Evolutionary conservation across 164 flowering plant species (phyloP).

Genomic region (Chloranthus sessilifolius): DNA sequence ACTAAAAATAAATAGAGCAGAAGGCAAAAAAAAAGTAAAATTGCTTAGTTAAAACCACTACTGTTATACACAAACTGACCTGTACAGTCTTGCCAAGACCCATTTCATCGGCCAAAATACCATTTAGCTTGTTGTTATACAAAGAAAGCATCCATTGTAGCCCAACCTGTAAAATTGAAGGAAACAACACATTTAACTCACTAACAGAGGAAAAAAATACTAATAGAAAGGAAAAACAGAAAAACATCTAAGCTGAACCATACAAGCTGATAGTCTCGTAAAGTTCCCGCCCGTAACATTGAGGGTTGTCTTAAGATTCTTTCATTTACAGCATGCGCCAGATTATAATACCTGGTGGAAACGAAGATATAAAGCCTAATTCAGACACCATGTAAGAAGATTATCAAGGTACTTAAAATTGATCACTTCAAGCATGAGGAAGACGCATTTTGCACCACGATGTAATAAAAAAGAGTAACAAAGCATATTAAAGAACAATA

Average conservation of each 20-base stretch:
- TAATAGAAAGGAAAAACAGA: neutral
- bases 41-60: no score
- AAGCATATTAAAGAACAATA: no score
- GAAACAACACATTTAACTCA: neutral
- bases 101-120: constrained; percentile 99
- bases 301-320: constrained; percentile 87
- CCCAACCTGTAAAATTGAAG: constrained; percentile 63
- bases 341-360: constrained; percentile 71
- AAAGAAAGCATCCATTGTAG: constrained; percentile 99
- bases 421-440: no score
- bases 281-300: constrained; percentile 82
- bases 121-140: constrained; percentile 96
- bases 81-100: constrained; percentile 99
- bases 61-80: constrained; percentile 52
- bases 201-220: neutral
- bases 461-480: no score
- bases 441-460: no score
- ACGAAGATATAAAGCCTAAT: neutral
- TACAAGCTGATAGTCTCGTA: constrained; percentile 98
- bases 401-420: no score
- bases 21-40: no score
- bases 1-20: no score
- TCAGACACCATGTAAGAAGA: no score
- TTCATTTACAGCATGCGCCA: constrained; percentile 99
- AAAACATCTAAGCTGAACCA: constrained; percentile 29